These are phyloP conservation scores for Beauveria asiatica DNA, from an alignment of 2,329 filamentous ascomycete genomes.

Conservation along the genomic window DNA sequence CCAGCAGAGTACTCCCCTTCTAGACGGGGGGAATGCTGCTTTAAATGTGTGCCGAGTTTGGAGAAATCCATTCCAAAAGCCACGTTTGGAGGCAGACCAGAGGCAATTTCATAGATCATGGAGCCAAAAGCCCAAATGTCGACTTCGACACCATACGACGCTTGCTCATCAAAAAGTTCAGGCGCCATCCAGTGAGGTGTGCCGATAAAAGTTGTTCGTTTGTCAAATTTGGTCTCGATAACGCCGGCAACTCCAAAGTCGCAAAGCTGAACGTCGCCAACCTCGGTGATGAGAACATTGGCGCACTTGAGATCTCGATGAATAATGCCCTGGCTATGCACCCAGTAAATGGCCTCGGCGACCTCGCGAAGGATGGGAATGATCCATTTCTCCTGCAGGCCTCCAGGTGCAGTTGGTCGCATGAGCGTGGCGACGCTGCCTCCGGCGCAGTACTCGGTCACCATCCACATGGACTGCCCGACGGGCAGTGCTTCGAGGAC, in stretches of 20 bases:
- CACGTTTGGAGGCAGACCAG: constrained; percentile 64
- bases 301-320: constrained; percentile 68
- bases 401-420: constrained; percentile 57
- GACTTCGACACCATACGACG: constrained; percentile 61
- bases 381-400: constrained; percentile 63
- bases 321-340: constrained; percentile 60
- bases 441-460: constrained; percentile 78
- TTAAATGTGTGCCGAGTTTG: constrained; percentile 48
- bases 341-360: constrained; percentile 57
- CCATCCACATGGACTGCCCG: constrained; percentile 76
- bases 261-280: constrained; percentile 69
- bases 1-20: constrained; percentile 64
- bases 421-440: constrained; percentile 70
- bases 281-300: constrained; percentile 72
- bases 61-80: constrained; percentile 39
- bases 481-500: constrained; percentile 73
- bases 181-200: constrained; percentile 85
- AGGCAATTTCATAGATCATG: constrained; percentile 73
- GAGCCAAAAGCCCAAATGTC: constrained; percentile 84
- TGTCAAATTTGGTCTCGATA: constrained; percentile 66
- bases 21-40: constrained; percentile 56
- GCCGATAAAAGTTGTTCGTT: constrained; percentile 72
- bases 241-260: constrained; percentile 79
- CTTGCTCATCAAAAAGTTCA: constrained; percentile 59
- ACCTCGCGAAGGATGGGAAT: constrained; percentile 59